phyloP scores from a whole-genome alignment of 208 protist genomes.

The Trypanosoma caninum region DNA sequence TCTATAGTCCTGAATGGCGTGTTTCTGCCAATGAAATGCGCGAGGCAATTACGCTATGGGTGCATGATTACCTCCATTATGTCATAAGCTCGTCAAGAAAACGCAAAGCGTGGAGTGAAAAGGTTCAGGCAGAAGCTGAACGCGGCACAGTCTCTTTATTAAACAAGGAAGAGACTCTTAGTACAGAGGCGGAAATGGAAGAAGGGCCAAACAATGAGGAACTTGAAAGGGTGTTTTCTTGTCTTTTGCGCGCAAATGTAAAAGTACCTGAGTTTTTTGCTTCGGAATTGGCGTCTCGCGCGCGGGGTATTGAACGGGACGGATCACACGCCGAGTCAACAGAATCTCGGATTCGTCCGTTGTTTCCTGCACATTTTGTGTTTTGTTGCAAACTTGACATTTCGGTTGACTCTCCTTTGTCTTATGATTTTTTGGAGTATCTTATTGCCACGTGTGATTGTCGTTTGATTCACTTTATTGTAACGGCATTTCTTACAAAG shows the following conservation, averaged over 20 bases:
- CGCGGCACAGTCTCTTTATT: no score
- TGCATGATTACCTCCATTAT: constrained; percentile 23
- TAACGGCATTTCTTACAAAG: constrained; percentile 30
- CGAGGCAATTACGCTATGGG: constrained; percentile 19
- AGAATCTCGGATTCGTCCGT: no score
- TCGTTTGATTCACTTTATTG: constrained; percentile 37
- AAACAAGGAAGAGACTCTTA: not conserved
- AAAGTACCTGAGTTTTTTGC: constrained; percentile 23
- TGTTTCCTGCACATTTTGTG: no score
- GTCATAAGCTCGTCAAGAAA: constrained; percentile 6
- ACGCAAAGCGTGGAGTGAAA: not conserved
- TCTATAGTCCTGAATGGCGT: constrained; percentile 24
- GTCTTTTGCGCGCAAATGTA: constrained; percentile 24
- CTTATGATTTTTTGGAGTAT: constrained; percentile 25
- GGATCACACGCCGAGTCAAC: not conserved
- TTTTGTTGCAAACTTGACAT: constrained; percentile 43
- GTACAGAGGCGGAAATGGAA: not conserved
- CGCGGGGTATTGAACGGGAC: constrained; percentile 2
- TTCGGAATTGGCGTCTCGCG: constrained; percentile 17
- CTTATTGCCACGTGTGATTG: constrained; percentile 45
- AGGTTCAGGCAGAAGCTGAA: not conserved
- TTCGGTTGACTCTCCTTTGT: constrained; percentile 27
- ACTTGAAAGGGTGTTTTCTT: constrained; percentile 22
- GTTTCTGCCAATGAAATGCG: constrained; percentile 12
- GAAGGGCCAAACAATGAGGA: constrained; percentile 2